Percentiles rank a stretch among this genome's conserved stretches.
Conservation (phyloP, 306 rosid species). For the Chamaecrista fasciculata region DNA sequence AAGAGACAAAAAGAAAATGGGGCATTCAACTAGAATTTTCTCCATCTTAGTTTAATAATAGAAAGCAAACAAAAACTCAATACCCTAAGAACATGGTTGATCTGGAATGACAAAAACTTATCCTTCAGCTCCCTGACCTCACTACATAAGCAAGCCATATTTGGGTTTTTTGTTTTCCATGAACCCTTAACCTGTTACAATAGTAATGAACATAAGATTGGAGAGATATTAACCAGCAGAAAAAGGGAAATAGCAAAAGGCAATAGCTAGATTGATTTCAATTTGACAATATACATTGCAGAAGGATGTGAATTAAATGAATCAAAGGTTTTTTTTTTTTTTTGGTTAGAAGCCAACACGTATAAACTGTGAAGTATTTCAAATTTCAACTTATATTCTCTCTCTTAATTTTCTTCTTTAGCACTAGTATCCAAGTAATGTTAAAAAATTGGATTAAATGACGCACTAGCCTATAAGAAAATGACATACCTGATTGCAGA, state of each 20-base stretch:
- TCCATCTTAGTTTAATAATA: neutral
- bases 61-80: constrained; percentile 14
- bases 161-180: constrained; percentile 66
- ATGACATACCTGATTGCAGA: constrained; percentile 81
- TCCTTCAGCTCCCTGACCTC: constrained; percentile 58
- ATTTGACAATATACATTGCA: constrained; percentile 1
- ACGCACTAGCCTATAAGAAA: neutral
- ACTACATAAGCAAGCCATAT: constrained; percentile 61
- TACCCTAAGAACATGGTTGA: constrained; percentile 73
- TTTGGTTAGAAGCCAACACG: neutral
- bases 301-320: neutral
- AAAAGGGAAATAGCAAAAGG: neutral
- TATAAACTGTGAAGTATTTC: neutral
- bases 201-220: constrained; percentile 2
- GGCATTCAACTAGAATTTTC: neutral
- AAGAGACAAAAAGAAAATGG: neutral
- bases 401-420: neutral
- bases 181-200: constrained; percentile 61
- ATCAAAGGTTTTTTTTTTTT: neutral
- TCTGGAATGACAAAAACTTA: constrained; percentile 63
- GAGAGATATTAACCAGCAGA: constrained; percentile 6
- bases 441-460: neutral
- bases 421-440: neutral
- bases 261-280: neutral
- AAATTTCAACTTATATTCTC: neutral